These are phyloP conservation scores for Hypoxylon fuscum DNA, from an alignment of 495 filamentous ascomycete species.

Conservation along the genomic window DNA sequence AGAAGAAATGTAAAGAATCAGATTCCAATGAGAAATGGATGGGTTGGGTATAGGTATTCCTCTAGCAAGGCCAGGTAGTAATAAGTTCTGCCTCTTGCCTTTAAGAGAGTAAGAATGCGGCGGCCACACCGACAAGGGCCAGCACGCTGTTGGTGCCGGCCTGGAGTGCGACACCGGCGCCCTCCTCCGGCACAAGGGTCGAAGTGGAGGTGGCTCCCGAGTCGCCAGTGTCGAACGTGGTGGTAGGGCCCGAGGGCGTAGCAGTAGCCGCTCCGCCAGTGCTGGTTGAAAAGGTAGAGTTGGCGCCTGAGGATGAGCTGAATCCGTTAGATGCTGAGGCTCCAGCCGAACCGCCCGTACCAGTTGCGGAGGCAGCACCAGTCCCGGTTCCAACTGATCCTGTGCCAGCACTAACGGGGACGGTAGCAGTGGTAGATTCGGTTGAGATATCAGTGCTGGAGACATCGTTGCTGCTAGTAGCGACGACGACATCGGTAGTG, in stretches of 20 bases:
- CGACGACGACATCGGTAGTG: background rate
- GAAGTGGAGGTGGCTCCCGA: conserved; percentile 9
- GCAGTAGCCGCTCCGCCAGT: conserved; percentile 29
- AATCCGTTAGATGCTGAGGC: conserved; percentile 16
- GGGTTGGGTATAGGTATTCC: background rate
- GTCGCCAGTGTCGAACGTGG: conserved; percentile 31
- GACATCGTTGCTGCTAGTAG: background rate
- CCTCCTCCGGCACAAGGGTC: conserved; percentile 19
- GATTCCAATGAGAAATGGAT: background rate
- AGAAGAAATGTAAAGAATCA: conserved; percentile 7
- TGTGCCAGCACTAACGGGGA: background rate
- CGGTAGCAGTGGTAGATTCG: background rate
- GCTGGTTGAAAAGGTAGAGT: conserved; percentile 22
- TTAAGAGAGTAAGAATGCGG: conserved; percentile 25
- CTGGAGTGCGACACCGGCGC: conserved; percentile 12
- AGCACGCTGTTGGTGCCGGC: conserved; percentile 28
- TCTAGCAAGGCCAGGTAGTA: background rate
- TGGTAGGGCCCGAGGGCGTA: conserved; percentile 35
- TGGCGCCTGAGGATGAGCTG: conserved; percentile 12
- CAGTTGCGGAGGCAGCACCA: conserved; percentile 6
- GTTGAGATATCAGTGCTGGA: conserved; percentile 7
- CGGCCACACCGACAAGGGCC: conserved; percentile 27
- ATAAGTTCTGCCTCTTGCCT: background rate
- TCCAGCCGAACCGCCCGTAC: conserved; percentile 4
- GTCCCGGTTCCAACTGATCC: conserved; percentile 16